Conservation (phyloP, 495 filamentous ascomycete species). For the Penicillium flavigenum region DNA sequence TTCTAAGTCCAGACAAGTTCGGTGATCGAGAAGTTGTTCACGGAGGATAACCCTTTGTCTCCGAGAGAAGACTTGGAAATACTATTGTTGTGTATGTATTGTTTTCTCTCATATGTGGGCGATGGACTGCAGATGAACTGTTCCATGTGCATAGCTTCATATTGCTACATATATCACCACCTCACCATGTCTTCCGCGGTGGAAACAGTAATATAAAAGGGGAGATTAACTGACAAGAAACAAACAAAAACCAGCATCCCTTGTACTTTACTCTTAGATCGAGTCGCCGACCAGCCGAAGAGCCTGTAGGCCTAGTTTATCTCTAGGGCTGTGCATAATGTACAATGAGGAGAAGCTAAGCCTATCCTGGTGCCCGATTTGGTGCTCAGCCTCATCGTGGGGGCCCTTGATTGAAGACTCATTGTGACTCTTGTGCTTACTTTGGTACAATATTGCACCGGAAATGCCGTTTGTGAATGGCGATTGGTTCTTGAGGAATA, state of each 20-base stretch:
- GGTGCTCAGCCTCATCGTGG: conserved; percentile 19
- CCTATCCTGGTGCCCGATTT: conserved; percentile 13
- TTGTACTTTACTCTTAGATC: neutral
- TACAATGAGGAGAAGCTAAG: neutral
- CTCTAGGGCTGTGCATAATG: neutral
- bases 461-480: neutral
- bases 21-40: too few relatives aligned
- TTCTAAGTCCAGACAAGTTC: too few relatives aligned
- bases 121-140: too few relatives aligned
- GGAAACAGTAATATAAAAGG: too few relatives aligned
- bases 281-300: neutral
- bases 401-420: conserved; percentile 13
- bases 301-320: neutral
- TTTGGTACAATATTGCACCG: neutral
- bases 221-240: neutral
- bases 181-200: too few relatives aligned
- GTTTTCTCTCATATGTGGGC: too few relatives aligned
- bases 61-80: too few relatives aligned
- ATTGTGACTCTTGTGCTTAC: neutral
- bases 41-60: too few relatives aligned
- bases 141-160: too few relatives aligned
- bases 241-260: neutral
- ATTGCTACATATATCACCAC: too few relatives aligned
- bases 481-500: neutral
- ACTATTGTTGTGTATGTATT: too few relatives aligned